These are phyloP conservation scores for Gossypium schwendimanii DNA, from an alignment of 441 rosid genomes.

Conservation along the genomic window DNA sequence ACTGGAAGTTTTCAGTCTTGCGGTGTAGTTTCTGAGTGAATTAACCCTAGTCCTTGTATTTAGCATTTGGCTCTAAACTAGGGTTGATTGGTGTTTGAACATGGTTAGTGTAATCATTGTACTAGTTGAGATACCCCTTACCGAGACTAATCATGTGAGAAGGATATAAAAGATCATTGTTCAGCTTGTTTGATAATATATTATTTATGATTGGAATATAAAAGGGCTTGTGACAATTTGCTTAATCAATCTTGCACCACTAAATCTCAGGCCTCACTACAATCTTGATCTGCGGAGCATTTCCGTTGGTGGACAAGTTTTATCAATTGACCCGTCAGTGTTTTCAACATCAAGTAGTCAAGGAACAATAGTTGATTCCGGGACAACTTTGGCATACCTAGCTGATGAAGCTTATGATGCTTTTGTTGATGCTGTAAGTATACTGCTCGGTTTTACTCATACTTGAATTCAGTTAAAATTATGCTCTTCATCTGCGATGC, in stretches of 20 bases:
- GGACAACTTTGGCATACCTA: constrained; percentile 93
- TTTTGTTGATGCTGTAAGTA: constrained; percentile 73
- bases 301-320: constrained; percentile 57
- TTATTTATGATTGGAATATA: background rate
- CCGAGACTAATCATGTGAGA: background rate
- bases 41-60: background rate
- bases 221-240: background rate
- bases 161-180: background rate
- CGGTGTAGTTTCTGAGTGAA: background rate
- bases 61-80: background rate
- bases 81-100: background rate
- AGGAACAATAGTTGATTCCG: constrained; percentile 90
- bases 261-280: constrained; percentile 76
- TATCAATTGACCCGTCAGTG: constrained; percentile 58
- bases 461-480: background rate
- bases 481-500: background rate
- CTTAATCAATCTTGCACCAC: constrained; percentile 26
- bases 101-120: background rate
- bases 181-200: background rate
- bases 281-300: constrained; percentile 83
- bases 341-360: constrained; percentile 59
- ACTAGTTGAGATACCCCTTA: background rate
- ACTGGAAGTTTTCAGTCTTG: background rate
- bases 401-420: constrained; percentile 68
- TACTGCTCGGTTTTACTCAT: background rate